Evolutionary conservation across 2,329 filamentous ascomycete genomes (phyloP), one percentile per base, ranked within the genome.

Genomic region (Rasamsonia emersonii): DNA sequence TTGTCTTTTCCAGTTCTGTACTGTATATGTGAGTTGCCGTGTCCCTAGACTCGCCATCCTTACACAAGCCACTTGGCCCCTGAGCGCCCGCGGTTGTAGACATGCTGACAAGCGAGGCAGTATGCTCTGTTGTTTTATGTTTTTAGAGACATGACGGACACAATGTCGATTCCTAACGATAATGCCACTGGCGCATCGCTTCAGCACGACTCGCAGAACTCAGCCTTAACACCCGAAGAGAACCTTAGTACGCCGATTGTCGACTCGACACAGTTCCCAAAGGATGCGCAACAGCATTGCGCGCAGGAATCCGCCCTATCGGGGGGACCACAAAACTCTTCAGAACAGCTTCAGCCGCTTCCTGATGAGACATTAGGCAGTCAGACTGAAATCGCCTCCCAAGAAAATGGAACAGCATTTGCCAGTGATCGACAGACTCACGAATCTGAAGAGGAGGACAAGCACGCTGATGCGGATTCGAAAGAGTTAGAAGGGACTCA

Each of bases 121-220:
- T 40, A 30, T 33, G 23, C 30, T 32, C 24, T 4, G 21, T 34
- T 25, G 14, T 34, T 27, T 31, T 29, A 10, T 33, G 19, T 33
- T 18, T 25, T 21, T 27, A 27, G 10, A 13, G 25, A 24, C 13
- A 36, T 56, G 48, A 43, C 46, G 29, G 35, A 48, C 35, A 42
- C 35, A 32, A 38, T 40, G 39, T 19, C 43, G 13, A 25, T 30
- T 9, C 19, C 23, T 5, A 35, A 39, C 19, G 39, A 33, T 25
- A 29, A 37, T 35, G 19, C 33, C 25, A 27, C 24, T 32, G 20
- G 28, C 27, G 29, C 35, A 18, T 29, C 37, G 25, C 18, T 30
- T 33, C 38, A 43, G 29, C 29, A 44, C 9, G 48, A 62, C 33
- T 64, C 65, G 13, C 75, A 72, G 73, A 70, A 76, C 58, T 71